phyloP scores from a whole-genome alignment of 257 asterid genomes.

The Gynochthodes officinalis region DNA sequence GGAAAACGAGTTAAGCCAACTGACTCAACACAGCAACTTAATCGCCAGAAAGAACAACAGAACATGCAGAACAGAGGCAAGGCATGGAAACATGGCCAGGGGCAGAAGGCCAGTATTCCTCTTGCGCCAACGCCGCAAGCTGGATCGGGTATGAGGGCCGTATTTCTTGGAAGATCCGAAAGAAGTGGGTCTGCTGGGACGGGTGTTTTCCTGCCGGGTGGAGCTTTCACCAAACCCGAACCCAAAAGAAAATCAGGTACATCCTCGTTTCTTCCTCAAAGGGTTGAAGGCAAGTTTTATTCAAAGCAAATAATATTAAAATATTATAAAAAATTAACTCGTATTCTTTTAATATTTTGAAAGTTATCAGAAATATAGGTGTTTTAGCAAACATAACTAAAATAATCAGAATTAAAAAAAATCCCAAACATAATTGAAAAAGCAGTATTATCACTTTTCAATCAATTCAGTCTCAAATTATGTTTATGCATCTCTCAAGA shows the following conservation, averaged over 20 bases:
- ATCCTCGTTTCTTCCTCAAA: too few relatives aligned
- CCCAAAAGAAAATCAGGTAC: conserved; percentile 57
- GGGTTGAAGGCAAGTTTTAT: too few relatives aligned
- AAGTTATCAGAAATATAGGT: too few relatives aligned
- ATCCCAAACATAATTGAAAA: too few relatives aligned
- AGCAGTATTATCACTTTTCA: too few relatives aligned
- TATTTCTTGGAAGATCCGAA: conserved; percentile 66
- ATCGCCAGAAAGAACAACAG: conserved; percentile 17
- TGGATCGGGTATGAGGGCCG: conserved; percentile 84
- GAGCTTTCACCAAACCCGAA: conserved; percentile 25
- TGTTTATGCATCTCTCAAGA: too few relatives aligned
- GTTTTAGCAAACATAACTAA: too few relatives aligned
- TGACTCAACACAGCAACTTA: conserved; percentile 36
- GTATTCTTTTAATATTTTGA: too few relatives aligned
- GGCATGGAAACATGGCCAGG: conserved; percentile 29
- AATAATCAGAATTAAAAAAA: too few relatives aligned
- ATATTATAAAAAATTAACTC: too few relatives aligned
- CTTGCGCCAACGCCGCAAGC: not conserved
- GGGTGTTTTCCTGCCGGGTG: conserved; percentile 76
- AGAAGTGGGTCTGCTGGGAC: conserved; percentile 53
- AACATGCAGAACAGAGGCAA: conserved; percentile 34
- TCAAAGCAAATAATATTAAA: too few relatives aligned
- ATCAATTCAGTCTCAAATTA: too few relatives aligned
- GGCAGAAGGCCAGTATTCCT: conserved; percentile 10
- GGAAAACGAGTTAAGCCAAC: conserved; percentile 32